These are phyloP conservation scores for Sporothrix mexicana DNA, from an alignment of 2,329 filamentous ascomycete genomes.

Conservation along the genomic window DNA sequence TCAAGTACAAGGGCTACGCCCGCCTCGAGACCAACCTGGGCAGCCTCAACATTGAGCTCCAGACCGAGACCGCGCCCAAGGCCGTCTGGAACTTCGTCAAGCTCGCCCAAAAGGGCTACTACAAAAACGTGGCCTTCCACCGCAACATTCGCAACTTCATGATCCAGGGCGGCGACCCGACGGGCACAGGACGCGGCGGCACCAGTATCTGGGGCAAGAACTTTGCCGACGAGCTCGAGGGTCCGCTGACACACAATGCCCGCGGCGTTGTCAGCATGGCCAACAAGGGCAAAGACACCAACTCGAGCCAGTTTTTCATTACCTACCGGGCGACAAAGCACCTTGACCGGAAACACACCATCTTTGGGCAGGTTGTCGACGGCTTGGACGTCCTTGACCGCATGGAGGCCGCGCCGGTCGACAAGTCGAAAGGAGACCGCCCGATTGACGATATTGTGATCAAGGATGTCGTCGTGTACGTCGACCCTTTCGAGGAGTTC, in stretches of 20 bases:
- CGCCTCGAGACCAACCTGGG: constrained; percentile 87
- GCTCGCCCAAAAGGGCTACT: constrained; percentile 87
- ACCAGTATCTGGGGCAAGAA: constrained; percentile 91
- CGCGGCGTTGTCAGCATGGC: constrained; percentile 91
- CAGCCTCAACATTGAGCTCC: constrained; percentile 84
- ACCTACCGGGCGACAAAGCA: constrained; percentile 84
- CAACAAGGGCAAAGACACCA: constrained; percentile 98
- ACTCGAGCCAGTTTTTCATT: constrained; percentile 94
- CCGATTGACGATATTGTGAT: constrained; percentile 82
- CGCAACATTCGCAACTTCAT: constrained; percentile 96
- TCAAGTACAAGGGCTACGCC: constrained; percentile 90
- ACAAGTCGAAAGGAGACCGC: constrained; percentile 75
- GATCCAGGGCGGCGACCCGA: constrained; percentile 96
- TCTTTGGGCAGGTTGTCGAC: constrained; percentile 86
- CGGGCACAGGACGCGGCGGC: constrained; percentile 89
- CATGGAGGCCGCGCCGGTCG: constrained; percentile 78
- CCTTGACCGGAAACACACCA: constrained; percentile 94
- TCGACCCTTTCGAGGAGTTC: constrained; percentile 96
- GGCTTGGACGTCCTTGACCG: constrained; percentile 72
- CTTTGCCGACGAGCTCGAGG: constrained; percentile 92
- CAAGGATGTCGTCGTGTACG: constrained; percentile 80
- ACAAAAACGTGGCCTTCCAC: constrained; percentile 83
- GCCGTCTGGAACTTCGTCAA: constrained; percentile 98
- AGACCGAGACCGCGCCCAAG: constrained; percentile 87
- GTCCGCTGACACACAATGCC: constrained; percentile 80